A percentile compares a stretch with the other conserved stretches of the same genome.
Conservation (phyloP, 139 green algal genomes). For the Astrephomene gubernaculifera region DNA sequence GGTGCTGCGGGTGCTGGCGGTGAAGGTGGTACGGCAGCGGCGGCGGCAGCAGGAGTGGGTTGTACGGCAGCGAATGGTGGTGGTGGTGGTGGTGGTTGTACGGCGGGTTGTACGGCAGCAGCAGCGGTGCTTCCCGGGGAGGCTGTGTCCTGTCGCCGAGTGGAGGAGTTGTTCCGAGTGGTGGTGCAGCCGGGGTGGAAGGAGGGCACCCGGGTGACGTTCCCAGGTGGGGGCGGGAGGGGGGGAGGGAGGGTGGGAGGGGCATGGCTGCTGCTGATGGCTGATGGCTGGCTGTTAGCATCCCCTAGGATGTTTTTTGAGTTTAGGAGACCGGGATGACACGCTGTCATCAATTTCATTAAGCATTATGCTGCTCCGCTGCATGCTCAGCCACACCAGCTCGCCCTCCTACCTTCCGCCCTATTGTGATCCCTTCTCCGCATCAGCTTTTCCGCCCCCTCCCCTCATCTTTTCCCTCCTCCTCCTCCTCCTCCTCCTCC, state of each 20-base stretch:
- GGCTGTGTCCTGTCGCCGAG: background rate
- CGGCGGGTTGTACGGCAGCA: background rate
- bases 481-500: background rate
- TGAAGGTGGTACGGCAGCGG: background rate
- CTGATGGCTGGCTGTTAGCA: too few species aligned
- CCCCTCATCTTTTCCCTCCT: background rate
- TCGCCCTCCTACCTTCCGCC: too few species aligned
- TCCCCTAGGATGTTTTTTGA: too few species aligned
- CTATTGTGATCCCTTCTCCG: too few species aligned
- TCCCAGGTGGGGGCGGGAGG: conserved; percentile 16
- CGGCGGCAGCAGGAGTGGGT: background rate
- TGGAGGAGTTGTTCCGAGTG: conserved; percentile 41
- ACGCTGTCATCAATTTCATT: too few species aligned
- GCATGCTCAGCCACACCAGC: too few species aligned
- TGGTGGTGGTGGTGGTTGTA: too few species aligned
- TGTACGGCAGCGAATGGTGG: background rate
- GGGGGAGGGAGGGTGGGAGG: background rate
- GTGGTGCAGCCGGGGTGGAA: conserved; percentile 34
- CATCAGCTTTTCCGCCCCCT: too few species aligned
- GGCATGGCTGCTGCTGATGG: too few species aligned
- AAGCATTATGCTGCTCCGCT: too few species aligned
- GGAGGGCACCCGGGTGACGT: conserved; percentile 43
- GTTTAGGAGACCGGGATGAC: too few species aligned
- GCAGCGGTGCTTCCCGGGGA: background rate
- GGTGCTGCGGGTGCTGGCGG: background rate